A percentile compares a stretch with the other conserved stretches of the same genome.
These are phyloP conservation scores for Mortierella claussenii DNA, from an alignment of 192 early-diverging fungal genomes.

Conservation along the genomic window DNA sequence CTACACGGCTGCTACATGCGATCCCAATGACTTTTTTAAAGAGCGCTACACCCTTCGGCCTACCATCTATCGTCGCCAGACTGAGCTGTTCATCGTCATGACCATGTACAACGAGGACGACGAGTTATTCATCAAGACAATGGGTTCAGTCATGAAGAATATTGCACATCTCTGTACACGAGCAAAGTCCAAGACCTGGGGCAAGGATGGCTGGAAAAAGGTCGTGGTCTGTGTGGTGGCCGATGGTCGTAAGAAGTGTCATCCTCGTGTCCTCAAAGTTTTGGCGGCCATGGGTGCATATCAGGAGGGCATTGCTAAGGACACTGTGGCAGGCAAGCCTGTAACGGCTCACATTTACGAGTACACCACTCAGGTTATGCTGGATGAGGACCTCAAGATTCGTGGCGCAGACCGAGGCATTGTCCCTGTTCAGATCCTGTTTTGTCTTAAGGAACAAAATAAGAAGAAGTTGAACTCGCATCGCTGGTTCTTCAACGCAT, in stretches of 20 bases:
- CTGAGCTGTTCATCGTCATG: conserved; percentile 75
- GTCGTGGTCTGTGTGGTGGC: conserved; percentile 93
- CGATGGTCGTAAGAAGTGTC: conserved; percentile 87
- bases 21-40: conserved; percentile 71
- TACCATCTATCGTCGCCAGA: conserved; percentile 62
- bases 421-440: conserved; percentile 89
- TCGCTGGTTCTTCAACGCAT: conserved; percentile 97
- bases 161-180: conserved; percentile 90
- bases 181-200: conserved; percentile 80
- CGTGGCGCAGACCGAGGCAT: conserved; percentile 72
- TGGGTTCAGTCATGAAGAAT: conserved; percentile 92
- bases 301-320: conserved; percentile 76
- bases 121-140: conserved; percentile 87
- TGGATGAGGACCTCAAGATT: conserved; percentile 74
- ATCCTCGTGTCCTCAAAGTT: conserved; percentile 79
- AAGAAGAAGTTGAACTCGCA: conserved; percentile 95
- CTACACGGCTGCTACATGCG: conserved; percentile 79
- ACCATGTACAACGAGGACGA: conserved; percentile 86
- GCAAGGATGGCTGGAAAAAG: conserved; percentile 89
- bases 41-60: conserved; percentile 71
- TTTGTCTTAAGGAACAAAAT: conserved; percentile 95
- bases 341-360: conserved; percentile 91
- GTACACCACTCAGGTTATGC: conserved; percentile 83
- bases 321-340: conserved; percentile 73
- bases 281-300: conserved; percentile 85